Base-by-base conservation (phyloP, 2,329 filamentous ascomycete species). In the Colletotrichum zoysiae region DNA sequence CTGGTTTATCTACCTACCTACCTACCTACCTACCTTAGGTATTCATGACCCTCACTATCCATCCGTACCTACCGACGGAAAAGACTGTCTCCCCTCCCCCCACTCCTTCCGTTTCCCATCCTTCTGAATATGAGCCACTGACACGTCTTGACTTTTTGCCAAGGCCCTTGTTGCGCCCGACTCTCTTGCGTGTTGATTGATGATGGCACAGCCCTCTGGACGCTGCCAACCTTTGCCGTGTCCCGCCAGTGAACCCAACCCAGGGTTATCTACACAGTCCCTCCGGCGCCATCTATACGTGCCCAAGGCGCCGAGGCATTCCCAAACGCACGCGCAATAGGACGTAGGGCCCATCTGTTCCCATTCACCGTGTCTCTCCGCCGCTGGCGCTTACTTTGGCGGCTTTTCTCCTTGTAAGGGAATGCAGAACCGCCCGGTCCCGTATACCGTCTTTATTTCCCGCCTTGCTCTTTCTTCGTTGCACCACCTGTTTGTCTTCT, bases 101-200 rank as follows among this genome's bases (percentile, higher is more conserved):
- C 44, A 56, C n/a, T 57, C 12, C 55, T 7, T 38, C 8, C 40
- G 8, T 16, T 6, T 20, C 12, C 20, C 44, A 44, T 23, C 23
- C 35, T 30, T 46, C 46, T 33, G 42, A 38, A 44, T 61, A 30
- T 30, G 61, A 38, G 35, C 33, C 46, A n/a, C 38, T 33, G 44
- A 35, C 40, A 55, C 35, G 23, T 62, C 58, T 55, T 59, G 69
- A 70, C 48, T 56, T 70, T 72, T 65, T 35, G 70, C 70, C 70
- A 72, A 72, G 70, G 23, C n/a, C 38, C 48, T 65, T 42, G 40
- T 38, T n/a, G 9, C 60, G 66, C 40, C 46, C 38, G 11, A 48
- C 16, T 9, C 60, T 44, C n/a, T 72, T 72, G 66, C 70, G 70
- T 50, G 48, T 71, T 50, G 60, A 40, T 71, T 50, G 60, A 40